Evolutionary conservation across 768 basidiomycete genomes (phyloP), one percentile per base, ranked within the genome.

Genomic region (Strobilomyces echinocephalus): DNA sequence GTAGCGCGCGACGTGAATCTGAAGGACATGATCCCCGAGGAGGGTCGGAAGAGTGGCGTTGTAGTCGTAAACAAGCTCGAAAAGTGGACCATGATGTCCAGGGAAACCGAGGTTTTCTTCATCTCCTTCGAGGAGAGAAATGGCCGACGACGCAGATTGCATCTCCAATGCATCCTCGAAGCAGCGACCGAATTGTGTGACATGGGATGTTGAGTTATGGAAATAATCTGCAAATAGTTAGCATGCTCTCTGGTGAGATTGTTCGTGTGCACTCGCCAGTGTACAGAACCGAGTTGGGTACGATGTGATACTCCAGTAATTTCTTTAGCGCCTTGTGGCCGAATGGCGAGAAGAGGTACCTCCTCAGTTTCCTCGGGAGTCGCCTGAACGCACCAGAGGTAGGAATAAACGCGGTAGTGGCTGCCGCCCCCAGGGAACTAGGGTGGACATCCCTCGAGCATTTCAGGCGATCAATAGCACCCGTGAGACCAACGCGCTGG

Each of bases 41-140:
- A 58, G 57, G 35, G 57, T 59, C 30, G 57, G 57, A 28, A 58
- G 42, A 9, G 42, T 54, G n/a, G 9, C 9, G 2, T 49, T 58
- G 49, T 59, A 53, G 28, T 58, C 57, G 21, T 54, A 58, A 30
- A 59, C 46, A 24, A 59, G 50, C 30, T 59, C 57, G 6, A 24
- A 6, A 8, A 45, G 12, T 28, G 10, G 42, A 5, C 10, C 11
- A 10, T 7, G 5, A 5, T 26, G 40, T 30, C n/a, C 33, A 18
- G 26, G 20, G 24, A 20, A 33, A 38, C 24, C n/a, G 8, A 8
- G 1, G 5, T 44, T 11, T 49, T 54, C 46, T 20, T 18, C 12
- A 18, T 45, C 57, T 1, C 5, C 28, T 10, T 35, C 57, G 11
- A 41, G 14, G 41, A 35, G 20, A 40, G 8, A 8, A 11, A 20